phyloP scores from a whole-genome alignment of 352 stramenopile genomes.

The Phytopythium chamaehyphon region DNA sequence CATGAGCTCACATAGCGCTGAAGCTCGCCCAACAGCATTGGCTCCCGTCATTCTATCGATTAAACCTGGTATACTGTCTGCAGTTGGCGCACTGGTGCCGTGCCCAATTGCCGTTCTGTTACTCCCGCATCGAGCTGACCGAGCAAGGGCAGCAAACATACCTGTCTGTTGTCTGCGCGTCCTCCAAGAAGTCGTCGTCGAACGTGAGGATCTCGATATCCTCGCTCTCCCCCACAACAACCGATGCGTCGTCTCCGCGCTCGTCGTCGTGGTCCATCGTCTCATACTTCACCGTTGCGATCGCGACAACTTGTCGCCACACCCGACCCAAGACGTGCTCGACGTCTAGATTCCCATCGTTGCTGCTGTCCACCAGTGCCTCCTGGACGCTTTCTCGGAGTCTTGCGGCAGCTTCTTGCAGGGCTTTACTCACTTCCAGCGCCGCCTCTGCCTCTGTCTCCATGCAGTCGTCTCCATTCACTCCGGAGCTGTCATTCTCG shows the following conservation, averaged over 20 bases:
- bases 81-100: constrained; percentile 30
- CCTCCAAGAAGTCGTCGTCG: constrained; percentile 36
- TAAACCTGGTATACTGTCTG: constrained; percentile 33
- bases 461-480: neutral
- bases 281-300: neutral
- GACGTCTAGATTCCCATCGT: neutral
- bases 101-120: too few relatives aligned
- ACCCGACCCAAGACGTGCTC: constrained; percentile 17
- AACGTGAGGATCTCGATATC: constrained; percentile 41
- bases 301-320: constrained; percentile 13
- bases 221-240: constrained; percentile 6
- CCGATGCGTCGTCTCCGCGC: constrained; percentile 4
- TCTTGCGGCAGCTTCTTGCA: neutral
- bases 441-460: constrained; percentile 7
- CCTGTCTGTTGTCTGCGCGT: constrained; percentile 34
- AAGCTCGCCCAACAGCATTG: constrained; percentile 7
- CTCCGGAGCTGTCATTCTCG: neutral
- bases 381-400: neutral
- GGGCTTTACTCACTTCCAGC: constrained; percentile 2
- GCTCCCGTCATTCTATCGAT: constrained; percentile 21
- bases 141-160: constrained; percentile 4
- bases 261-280: neutral
- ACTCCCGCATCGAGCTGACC: neutral
- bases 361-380: neutral
- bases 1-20: constrained; percentile 26